A percentile compares a stretch with the other conserved stretches of the same genome.
These are phyloP conservation scores for Nakazawaea wyomingensis DNA, from an alignment of 805 yeast species.

Conservation along the genomic window DNA sequence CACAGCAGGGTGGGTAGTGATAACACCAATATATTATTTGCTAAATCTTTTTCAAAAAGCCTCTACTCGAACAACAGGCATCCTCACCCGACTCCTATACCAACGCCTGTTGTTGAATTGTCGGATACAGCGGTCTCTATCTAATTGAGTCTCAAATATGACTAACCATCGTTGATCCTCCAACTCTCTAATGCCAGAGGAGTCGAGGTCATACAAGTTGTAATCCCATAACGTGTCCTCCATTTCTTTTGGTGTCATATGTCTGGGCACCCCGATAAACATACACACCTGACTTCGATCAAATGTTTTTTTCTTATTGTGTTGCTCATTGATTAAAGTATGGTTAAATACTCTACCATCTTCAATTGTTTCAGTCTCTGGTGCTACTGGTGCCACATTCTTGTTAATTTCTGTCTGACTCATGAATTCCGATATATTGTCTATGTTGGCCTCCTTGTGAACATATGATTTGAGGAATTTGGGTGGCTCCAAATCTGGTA, in stretches of 20 bases:
- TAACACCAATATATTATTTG: background rate
- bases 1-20: no score
- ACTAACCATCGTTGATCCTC: constrained; percentile 28
- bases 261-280: constrained; percentile 43
- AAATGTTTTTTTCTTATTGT: constrained; percentile 5
- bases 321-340: background rate
- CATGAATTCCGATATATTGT: background rate
- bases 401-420: constrained; percentile 4
- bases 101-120: constrained; percentile 44
- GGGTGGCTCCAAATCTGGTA: constrained; percentile 18
- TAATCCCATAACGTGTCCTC: constrained; percentile 42
- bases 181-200: constrained; percentile 15
- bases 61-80: constrained; percentile 29
- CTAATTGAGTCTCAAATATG: constrained; percentile 37
- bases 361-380: background rate
- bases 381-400: background rate
- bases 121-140: constrained; percentile 47
- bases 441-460: background rate
- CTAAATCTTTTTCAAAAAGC: background rate
- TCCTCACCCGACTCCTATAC: constrained; percentile 20
- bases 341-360: background rate
- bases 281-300: constrained; percentile 29
- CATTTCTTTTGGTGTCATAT: constrained; percentile 32
- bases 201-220: constrained; percentile 29
- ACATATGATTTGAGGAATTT: constrained; percentile 2